Evolutionary conservation across 352 stramenopile species (phyloP), one percentile per base, ranked within the genome.

Genomic region (Phytophthora meadii): DNA sequence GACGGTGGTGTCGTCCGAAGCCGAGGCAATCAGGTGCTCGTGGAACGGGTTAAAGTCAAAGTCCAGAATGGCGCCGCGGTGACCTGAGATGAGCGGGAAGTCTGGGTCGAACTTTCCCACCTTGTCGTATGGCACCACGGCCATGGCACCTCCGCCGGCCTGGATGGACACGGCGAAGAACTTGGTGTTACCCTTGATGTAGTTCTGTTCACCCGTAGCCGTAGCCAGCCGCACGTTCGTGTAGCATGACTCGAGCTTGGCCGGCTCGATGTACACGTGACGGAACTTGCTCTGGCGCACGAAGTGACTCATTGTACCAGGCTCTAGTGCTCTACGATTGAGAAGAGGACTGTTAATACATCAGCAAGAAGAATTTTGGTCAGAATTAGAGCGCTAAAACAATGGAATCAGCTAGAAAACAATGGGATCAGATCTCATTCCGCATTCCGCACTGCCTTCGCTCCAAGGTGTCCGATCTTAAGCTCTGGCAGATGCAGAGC

Each of bases 181-280:
- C 87, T 99, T 99, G 57, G 97, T 97, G 72, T 99, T 99, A 37
- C 95, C 97, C 81, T 99, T 99, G 81, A 99, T 99, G 85, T 99
- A 99, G 69, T 98, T 98, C 76, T 99, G 97, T 74, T 99, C 98
- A 60, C 98, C 98, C 50, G 97, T 99, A 30, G 97, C 93, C 36
- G 97, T 99, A 22, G 96, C 92, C 42, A 99, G 81, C 25, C 95
- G 89, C 55, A 99, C 72, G 68, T 96, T 96, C 47, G 87, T 94
- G 80, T 96, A 97, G 73, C 81, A 92, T 40, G 83, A 88, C 68
- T 98, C 95, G 70, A 96, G 74, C 84, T 99, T 99, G 60, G 97
- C 96, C 54, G 94, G 83, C 75, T 99, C 97, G 52, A 98, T 84
- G 84, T 98, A 99, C 65, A 99, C 95, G 88, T 99, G 97, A 74